Conservation (phyloP, 352 stramenopile genomes). For the Pythium vanterpoolii region DNA sequence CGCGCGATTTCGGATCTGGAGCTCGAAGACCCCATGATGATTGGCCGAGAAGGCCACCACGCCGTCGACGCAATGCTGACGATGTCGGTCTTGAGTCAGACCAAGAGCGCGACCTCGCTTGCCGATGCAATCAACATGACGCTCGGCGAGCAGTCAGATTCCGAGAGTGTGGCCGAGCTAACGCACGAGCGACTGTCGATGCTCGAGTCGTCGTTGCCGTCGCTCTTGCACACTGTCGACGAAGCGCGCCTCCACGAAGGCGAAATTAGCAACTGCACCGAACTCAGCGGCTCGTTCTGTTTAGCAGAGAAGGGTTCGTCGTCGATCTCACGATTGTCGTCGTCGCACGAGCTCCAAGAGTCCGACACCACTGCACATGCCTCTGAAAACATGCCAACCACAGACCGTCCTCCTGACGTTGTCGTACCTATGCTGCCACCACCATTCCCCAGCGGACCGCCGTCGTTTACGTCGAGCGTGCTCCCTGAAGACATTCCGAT, state of each 20-base stretch:
- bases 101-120: conserved; percentile 24
- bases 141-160: conserved; percentile 20
- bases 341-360: not conserved
- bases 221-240: conserved; percentile 11
- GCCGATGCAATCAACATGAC: conserved; percentile 18
- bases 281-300: conserved; percentile 7
- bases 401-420: not conserved
- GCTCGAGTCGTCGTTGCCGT: conserved; percentile 17
- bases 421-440: not conserved
- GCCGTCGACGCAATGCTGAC: conserved; percentile 24
- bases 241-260: not conserved
- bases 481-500: conserved; percentile 68
- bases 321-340: conserved; percentile 4
- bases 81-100: conserved; percentile 22
- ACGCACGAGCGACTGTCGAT: conserved; percentile 16
- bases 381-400: not conserved
- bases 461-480: conserved; percentile 45
- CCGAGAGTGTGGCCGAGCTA: conserved; percentile 17
- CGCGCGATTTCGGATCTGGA: conserved; percentile 81
- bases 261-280: conserved; percentile 1
- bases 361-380: not conserved
- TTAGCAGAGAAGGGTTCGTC: not conserved
- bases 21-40: conserved; percentile 86
- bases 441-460: conserved; percentile 30
- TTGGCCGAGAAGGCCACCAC: conserved; percentile 35